Evolutionary conservation across 371 early-diverging fungal species (phyloP).

Genomic region (Nematocida homosporus): DNA sequence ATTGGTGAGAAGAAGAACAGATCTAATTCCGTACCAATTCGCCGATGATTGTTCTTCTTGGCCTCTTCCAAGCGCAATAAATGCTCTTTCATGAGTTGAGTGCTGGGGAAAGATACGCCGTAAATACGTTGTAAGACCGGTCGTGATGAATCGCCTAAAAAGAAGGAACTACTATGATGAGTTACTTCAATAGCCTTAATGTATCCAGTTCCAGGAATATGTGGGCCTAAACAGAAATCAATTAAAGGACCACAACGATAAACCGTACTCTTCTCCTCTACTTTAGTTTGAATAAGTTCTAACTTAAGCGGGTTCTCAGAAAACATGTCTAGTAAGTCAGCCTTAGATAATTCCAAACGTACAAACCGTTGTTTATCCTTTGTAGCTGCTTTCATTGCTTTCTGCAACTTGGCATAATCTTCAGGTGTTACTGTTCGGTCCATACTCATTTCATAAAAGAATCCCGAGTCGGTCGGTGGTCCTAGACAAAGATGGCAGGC

Average conservation of each 20-base stretch:
- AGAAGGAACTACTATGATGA: constrained; percentile 92
- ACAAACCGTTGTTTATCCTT: constrained; percentile 91
- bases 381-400: constrained; percentile 75
- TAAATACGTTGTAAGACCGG: constrained; percentile 94
- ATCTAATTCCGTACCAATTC: constrained; percentile 79
- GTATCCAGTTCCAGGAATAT: constrained; percentile 84
- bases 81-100: constrained; percentile 85
- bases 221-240: constrained; percentile 97
- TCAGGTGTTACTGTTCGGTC: constrained; percentile 72
- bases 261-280: constrained; percentile 85
- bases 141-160: constrained; percentile 88
- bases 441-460: constrained; percentile 91
- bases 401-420: constrained; percentile 81
- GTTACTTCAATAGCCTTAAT: constrained; percentile 83
- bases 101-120: constrained; percentile 95
- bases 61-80: constrained; percentile 87
- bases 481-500: constrained; percentile 86
- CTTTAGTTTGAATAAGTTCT: constrained; percentile 73
- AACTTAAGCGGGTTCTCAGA: constrained; percentile 69
- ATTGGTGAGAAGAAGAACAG: constrained; percentile 92
- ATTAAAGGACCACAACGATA: constrained; percentile 71
- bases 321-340: constrained; percentile 88
- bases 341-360: constrained; percentile 80
- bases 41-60: constrained; percentile 90
- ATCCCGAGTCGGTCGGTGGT: constrained; percentile 93